A percentile compares a stretch with the other conserved stretches of the same genome.
Evolutionary conservation across 352 stramenopile genomes (phyloP).

Genomic region (Globisporangium cystogenes): DNA sequence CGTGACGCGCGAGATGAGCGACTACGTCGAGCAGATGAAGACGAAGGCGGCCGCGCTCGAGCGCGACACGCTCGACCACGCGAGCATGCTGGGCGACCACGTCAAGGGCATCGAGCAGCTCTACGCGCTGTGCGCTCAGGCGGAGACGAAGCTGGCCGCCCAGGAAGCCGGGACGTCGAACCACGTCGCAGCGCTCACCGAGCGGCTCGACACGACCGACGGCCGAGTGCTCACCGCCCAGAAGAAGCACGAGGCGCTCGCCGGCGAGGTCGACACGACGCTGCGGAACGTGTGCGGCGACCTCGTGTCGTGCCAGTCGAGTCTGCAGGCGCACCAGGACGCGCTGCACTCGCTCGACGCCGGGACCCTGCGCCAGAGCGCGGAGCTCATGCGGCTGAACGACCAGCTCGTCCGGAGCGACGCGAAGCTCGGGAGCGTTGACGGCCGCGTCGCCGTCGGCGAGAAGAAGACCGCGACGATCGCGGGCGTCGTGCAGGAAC

Average conservation of each 20-base stretch:
- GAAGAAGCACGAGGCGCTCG: slow-evolving; percentile 19
- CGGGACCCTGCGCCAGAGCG: slow-evolving; percentile 18
- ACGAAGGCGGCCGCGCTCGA: slow-evolving; percentile 16
- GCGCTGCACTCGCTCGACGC: slow-evolving; percentile 25
- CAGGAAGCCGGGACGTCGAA: slow-evolving; percentile 17
- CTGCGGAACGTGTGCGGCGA: slow-evolving; percentile 24
- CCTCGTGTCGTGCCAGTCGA: slow-evolving; percentile 20
- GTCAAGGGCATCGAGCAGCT: slow-evolving; percentile 30
- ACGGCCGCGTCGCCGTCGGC: slow-evolving; percentile 26
- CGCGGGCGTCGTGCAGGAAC: slow-evolving; percentile 28
- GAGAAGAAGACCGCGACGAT: slow-evolving; percentile 43
- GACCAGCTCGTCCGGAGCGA: slow-evolving; percentile 27
- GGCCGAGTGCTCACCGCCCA: slow-evolving; percentile 13
- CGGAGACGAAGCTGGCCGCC: slow-evolving; percentile 15
- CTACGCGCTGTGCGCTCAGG: slow-evolving; percentile 17
- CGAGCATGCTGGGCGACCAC: slow-evolving; percentile 16
- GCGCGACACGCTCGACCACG: slow-evolving; percentile 14
- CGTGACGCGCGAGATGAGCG: slow-evolving; percentile 20
- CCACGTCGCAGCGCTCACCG: slow-evolving; percentile 18
- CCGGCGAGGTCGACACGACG: slow-evolving; percentile 21
- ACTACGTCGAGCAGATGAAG: slow-evolving; percentile 23
- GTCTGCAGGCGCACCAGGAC: slow-evolving; percentile 27
- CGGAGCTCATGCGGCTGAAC: slow-evolving; percentile 24
- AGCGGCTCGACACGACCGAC: slow-evolving; percentile 20
- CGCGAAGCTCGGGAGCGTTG: slow-evolving; percentile 26